Evolutionary conservation across 2,329 filamentous ascomycete genomes (phyloP), one percentile per base, ranked within the genome.

Genomic region (Chaetomiaceae sp.): DNA sequence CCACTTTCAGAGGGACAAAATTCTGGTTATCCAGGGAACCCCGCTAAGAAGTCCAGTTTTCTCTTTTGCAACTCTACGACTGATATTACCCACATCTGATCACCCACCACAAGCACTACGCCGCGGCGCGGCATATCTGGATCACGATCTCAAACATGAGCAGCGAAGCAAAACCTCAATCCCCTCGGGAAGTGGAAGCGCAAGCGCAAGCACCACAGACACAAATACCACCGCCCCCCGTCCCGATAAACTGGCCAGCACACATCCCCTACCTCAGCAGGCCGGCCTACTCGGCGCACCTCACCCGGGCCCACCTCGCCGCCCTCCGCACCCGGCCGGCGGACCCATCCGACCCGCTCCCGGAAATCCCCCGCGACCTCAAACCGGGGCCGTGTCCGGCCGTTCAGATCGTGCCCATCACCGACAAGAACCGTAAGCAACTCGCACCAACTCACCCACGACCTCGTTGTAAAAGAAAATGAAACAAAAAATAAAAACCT

Each of bases 211-310:
- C 30, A 33, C 9, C 30, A 33, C 30, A n/a, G 30, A 2, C 30
- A 5, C 25, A 5, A 27, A 27, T 12, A 27, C 25, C 6, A 12
- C 33, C 38, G 3, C 41, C 58, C 20, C 79, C 80, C 2, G 77
- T 74, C 56, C n/a, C n/a, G n/a, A n/a, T n/a, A n/a, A 82, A 82
- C 64, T 85, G 82, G 82, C 80, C 81, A 0, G 33, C 67, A 4
- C 46, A 67, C 9, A 58, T 83, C 2, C 69, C 72, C 2, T 85
- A 83, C 60, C 72, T 85, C 42, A 70, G 66, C 2, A 58, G 66
- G 3, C 78, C 81, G 2, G 62, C 68, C 3, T 73, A 78, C 63
- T 74, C 74, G 23, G 69, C 70, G 35, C 66, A 70, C 54, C 62
- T 82, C 31, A 69, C 69, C 6, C 62, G 66, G 14, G 16, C 60